Evolutionary conservation across 345 rosid genomes (phyloP).

Genomic region (Melastoma malabathricum): DNA sequence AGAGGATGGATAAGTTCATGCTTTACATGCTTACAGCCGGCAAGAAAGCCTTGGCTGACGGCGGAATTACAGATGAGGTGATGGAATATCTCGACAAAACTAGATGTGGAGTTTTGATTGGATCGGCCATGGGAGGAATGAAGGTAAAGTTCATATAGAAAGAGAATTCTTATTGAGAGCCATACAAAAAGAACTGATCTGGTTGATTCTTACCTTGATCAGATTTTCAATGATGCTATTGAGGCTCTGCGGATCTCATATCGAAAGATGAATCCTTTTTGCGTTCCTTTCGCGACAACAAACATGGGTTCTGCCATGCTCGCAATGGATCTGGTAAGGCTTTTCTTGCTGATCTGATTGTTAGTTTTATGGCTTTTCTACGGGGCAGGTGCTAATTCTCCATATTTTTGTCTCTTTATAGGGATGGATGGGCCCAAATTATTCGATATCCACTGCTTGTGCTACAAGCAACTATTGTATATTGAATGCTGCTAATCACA

Average conservation of each 20-base stretch:
- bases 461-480: constrained; percentile 54
- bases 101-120: constrained; percentile 45
- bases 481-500: constrained; percentile 46
- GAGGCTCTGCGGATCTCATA: constrained; percentile 35
- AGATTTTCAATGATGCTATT: constrained; percentile 35
- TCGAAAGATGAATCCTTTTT: constrained; percentile 41
- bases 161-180: too few relatives aligned
- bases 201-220: constrained; percentile 1
- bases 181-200: not conserved
- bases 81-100: constrained; percentile 25
- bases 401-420: constrained; percentile 7
- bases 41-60: constrained; percentile 50
- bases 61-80: constrained; percentile 34
- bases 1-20: constrained; percentile 49
- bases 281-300: constrained; percentile 42
- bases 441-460: constrained; percentile 49
- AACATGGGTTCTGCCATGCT: constrained; percentile 48
- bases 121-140: constrained; percentile 48
- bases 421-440: constrained; percentile 73
- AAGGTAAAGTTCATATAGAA: constrained; percentile 14
- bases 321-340: constrained; percentile 39
- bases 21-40: constrained; percentile 45
- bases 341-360: not conserved
- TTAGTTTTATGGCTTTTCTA: not conserved
- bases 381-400: not conserved